phyloP scores from a whole-genome alignment of 768 basidiomycete genomes.

The Boletus fagicola region DNA sequence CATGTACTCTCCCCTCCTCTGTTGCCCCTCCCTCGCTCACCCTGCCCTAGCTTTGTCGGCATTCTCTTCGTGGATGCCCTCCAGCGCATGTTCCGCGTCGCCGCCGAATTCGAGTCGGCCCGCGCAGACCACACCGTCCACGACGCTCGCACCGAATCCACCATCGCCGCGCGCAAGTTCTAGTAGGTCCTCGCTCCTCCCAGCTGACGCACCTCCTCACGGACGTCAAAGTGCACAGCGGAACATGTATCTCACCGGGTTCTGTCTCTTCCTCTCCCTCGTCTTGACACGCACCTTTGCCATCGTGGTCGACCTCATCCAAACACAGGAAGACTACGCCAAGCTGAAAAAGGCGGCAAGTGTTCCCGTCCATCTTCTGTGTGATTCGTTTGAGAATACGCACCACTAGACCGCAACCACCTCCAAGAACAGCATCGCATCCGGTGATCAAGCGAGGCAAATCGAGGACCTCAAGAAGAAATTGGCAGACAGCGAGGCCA shows the following conservation, averaged over 20 bases:
- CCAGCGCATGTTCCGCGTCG: conserved; percentile 86
- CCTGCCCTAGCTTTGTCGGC: conserved; percentile 63
- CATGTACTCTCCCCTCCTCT: conserved; percentile 56
- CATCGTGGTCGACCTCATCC: conserved; percentile 88
- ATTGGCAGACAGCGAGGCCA: conserved; percentile 54
- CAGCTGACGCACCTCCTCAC: background rate
- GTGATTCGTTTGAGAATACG: background rate
- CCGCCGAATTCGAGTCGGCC: conserved; percentile 66
- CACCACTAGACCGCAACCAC: conserved; percentile 33
- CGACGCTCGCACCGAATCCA: conserved; percentile 80
- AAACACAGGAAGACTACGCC: conserved; percentile 83
- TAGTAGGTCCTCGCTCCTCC: conserved; percentile 51
- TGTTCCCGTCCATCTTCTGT: background rate
- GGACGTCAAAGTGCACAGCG: conserved; percentile 62
- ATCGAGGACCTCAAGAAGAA: conserved; percentile 69
- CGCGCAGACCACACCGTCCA: conserved; percentile 51
- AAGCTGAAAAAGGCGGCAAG: conserved; percentile 67
- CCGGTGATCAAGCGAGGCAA: conserved; percentile 35
- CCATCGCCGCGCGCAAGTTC: conserved; percentile 88
- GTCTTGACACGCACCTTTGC: conserved; percentile 91
- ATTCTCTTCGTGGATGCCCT: conserved; percentile 90
- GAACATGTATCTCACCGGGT: conserved; percentile 90
- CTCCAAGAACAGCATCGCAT: conserved; percentile 29
- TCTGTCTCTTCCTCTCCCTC: conserved; percentile 93
- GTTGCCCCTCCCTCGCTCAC: background rate